A percentile compares a stretch with the other conserved stretches of the same genome.
These are phyloP conservation scores for Canna indica DNA, from an alignment of 176 grass and related monocot species.

Conservation along the genomic window DNA sequence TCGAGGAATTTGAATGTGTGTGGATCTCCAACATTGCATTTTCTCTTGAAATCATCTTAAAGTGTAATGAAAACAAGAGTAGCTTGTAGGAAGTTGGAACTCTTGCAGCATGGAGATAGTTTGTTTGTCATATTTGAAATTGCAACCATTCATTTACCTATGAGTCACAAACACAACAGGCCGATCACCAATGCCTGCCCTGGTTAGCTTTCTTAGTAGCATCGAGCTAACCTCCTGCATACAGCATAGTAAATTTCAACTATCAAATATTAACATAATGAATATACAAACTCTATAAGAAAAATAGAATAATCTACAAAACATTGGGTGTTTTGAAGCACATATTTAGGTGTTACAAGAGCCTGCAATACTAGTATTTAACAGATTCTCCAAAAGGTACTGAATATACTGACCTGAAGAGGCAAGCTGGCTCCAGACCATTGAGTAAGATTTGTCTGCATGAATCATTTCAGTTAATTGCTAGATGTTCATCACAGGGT, in stretches of 20 bases:
- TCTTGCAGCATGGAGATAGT: no score
- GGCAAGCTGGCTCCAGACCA: conserved; percentile 96
- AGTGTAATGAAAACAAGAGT: no score
- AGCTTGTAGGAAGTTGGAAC: no score
- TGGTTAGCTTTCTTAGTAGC: conserved; percentile 67
- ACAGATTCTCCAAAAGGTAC: background rate
- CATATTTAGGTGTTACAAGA: background rate
- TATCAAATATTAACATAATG: background rate
- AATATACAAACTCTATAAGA: background rate
- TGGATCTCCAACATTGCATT: no score
- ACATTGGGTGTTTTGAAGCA: background rate
- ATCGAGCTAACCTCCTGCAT: conserved; percentile 89
- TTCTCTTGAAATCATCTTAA: no score
- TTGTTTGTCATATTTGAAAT: background rate
- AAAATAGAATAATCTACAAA: background rate
- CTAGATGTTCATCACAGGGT: conserved; percentile 11
- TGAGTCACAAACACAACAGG: conserved; percentile 96
- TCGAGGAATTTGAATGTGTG: no score
- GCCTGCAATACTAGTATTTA: background rate
- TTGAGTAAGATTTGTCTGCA: conserved; percentile 97
- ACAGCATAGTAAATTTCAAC: conserved; percentile 2
- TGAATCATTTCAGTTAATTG: conserved; percentile 35
- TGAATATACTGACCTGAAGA: conserved; percentile 63
- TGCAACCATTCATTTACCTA: conserved; percentile 34
- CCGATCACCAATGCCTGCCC: conserved; percentile 67